Conservation (phyloP, 306 rosid species). For the Fragaria ananassa region DNA sequence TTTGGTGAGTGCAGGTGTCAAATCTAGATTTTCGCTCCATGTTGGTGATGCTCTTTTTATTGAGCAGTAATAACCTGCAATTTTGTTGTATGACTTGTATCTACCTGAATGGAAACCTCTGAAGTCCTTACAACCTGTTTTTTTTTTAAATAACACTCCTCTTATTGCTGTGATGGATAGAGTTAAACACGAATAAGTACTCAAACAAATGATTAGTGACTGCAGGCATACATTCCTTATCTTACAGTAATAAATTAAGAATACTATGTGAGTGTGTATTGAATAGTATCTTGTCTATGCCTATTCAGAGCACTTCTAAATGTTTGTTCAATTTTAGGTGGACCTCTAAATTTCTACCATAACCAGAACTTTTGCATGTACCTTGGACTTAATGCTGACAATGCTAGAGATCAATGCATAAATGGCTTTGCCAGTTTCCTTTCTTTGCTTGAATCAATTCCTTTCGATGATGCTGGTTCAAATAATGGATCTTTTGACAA, state of each 20-base stretch:
- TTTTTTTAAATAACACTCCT: not conserved
- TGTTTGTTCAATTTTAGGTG: conserved; percentile 45
- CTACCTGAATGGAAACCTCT: not conserved
- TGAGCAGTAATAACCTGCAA: not conserved
- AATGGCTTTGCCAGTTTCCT: conserved; percentile 77
- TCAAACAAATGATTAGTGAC: not conserved
- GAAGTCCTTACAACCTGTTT: not conserved
- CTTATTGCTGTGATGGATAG: not conserved
- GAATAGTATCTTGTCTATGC: conserved; percentile 11
- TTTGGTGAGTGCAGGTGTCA: conserved; percentile 56
- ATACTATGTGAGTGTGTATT: not conserved
- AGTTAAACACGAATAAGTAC: not conserved
- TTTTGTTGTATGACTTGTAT: not conserved
- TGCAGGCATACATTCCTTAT: not conserved
- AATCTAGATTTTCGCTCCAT: not conserved
- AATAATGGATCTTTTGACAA: conserved; percentile 57
- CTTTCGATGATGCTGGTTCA: conserved; percentile 67
- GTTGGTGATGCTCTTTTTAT: not conserved
- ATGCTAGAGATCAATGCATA: conserved; percentile 64
- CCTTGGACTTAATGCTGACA: conserved; percentile 51
- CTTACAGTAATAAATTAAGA: not conserved
- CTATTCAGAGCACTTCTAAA: conserved; percentile 2
- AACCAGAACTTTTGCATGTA: conserved; percentile 66
- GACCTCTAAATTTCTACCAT: conserved; percentile 62
- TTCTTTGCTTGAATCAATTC: conserved; percentile 85